phyloP scores from a whole-genome alignment of 2,329 filamentous ascomycete species.

The Ascochyta viciae-villosae region DNA sequence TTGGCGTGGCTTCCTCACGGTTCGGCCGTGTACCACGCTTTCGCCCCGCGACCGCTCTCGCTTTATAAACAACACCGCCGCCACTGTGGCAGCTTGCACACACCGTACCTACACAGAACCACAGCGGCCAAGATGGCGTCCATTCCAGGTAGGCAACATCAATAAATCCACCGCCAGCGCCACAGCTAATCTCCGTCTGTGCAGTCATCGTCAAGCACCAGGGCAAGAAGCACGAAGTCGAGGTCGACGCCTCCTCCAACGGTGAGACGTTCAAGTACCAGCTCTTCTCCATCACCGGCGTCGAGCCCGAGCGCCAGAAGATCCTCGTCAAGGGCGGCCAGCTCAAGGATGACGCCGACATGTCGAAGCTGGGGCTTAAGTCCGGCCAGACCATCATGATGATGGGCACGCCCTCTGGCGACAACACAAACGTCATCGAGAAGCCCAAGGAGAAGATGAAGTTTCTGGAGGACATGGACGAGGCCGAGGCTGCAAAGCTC shows the following conservation, averaged over 20 bases:
- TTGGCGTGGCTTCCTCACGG: slow-evolving; percentile 36
- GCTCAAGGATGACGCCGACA: slow-evolving; percentile 91
- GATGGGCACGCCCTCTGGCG: slow-evolving; percentile 86
- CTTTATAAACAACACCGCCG: slow-evolving; percentile 24
- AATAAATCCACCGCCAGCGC: background rate
- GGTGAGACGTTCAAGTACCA: slow-evolving; percentile 97
- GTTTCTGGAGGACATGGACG: slow-evolving; percentile 97
- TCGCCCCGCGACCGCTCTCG: slow-evolving; percentile 38
- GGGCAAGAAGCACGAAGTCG: slow-evolving; percentile 93
- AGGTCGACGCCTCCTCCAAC: slow-evolving; percentile 81
- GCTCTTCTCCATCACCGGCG: slow-evolving; percentile 91
- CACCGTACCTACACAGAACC: slow-evolving; percentile 1
- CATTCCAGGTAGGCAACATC: slow-evolving; percentile 42
- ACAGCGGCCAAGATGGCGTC: slow-evolving; percentile 40
- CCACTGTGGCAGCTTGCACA: slow-evolving; percentile 12
- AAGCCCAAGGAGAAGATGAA: slow-evolving; percentile 80
- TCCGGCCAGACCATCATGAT: slow-evolving; percentile 89
- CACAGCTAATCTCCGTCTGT: slow-evolving; percentile 31
- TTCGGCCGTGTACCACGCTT: slow-evolving; percentile 38
- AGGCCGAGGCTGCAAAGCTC: slow-evolving; percentile 84
- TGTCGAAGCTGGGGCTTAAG: slow-evolving; percentile 85
- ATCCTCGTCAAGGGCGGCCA: slow-evolving; percentile 92
- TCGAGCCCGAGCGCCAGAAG: slow-evolving; percentile 96
- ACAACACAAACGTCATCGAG: slow-evolving; percentile 66
- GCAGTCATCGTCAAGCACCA: slow-evolving; percentile 92